Conservation (phyloP, 202 grass and related monocot species). For the Thinopyrum obtusiflorum region DNA sequence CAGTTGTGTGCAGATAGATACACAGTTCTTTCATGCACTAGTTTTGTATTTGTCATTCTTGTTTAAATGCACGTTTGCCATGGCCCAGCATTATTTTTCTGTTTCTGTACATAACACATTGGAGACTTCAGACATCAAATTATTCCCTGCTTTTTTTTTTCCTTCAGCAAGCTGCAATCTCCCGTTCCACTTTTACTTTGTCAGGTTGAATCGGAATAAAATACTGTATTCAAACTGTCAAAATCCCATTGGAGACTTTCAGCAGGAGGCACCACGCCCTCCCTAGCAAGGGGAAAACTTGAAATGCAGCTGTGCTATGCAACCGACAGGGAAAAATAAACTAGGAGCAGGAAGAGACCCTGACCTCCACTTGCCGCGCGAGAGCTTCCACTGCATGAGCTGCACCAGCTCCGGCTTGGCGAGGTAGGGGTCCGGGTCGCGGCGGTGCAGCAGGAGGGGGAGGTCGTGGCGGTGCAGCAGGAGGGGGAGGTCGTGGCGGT, state of each 20-base stretch:
- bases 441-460: slow-evolving; percentile 50
- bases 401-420: slow-evolving; percentile 65
- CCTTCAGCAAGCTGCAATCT: too few species aligned
- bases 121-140: background rate
- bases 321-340: background rate
- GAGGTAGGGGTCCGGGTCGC: slow-evolving; percentile 67
- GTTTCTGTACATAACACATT: background rate
- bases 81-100: background rate
- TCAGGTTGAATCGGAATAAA: background rate
- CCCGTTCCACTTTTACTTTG: background rate
- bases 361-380: slow-evolving; percentile 74
- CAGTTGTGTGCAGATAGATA: background rate
- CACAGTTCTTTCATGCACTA: background rate
- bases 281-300: background rate
- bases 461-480: slow-evolving; percentile 61
- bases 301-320: background rate
- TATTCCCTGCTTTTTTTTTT: background rate
- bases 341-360: background rate
- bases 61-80: background rate
- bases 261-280: background rate
- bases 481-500: slow-evolving; percentile 64
- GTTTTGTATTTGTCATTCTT: background rate
- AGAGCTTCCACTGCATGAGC: slow-evolving; percentile 95
- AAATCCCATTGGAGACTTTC: background rate
- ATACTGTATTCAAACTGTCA: background rate